phyloP scores from a whole-genome alignment of 495 filamentous ascomycete genomes.

The Tuber indicum region DNA sequence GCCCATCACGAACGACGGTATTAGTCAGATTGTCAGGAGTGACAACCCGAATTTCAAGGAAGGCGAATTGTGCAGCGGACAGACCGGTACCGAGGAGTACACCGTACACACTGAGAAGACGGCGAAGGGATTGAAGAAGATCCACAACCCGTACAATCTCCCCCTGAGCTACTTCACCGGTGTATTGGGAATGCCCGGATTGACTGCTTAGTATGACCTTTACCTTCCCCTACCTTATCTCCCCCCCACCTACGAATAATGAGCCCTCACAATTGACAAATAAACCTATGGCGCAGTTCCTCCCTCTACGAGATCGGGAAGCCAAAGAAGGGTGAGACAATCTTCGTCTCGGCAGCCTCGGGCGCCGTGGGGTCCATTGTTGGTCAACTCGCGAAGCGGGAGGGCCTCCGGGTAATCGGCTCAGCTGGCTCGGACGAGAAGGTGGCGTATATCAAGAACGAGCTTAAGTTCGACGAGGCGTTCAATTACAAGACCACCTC shows the following conservation, averaged over 20 bases:
- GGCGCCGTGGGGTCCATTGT: conserved; percentile 82
- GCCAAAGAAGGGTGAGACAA: conserved; percentile 82
- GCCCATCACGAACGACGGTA: conserved; percentile 53
- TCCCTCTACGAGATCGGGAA: conserved; percentile 74
- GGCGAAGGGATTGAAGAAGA: conserved; percentile 43
- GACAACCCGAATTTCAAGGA: conserved; percentile 54
- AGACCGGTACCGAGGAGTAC: conserved; percentile 59
- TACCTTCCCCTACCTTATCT: neutral
- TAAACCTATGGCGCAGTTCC: conserved; percentile 42
- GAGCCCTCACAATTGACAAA: neutral
- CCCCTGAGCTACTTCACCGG: conserved; percentile 62
- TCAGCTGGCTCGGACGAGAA: conserved; percentile 51
- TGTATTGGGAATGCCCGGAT: conserved; percentile 77
- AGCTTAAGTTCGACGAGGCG: conserved; percentile 50
- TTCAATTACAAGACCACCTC: conserved; percentile 66
- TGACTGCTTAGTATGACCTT: conserved; percentile 60
- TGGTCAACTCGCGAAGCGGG: conserved; percentile 78
- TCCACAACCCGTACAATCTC: conserved; percentile 58
- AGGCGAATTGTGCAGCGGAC: conserved; percentile 62
- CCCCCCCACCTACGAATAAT: neutral
- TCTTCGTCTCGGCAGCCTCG: conserved; percentile 74
- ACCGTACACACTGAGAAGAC: conserved; percentile 43
- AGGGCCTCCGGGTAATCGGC: conserved; percentile 79
- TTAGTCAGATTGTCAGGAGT: conserved; percentile 63
- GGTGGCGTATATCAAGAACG: conserved; percentile 49